Conservation (phyloP, 2,329 filamentous ascomycete species). For the Penicillium sp. region DNA sequence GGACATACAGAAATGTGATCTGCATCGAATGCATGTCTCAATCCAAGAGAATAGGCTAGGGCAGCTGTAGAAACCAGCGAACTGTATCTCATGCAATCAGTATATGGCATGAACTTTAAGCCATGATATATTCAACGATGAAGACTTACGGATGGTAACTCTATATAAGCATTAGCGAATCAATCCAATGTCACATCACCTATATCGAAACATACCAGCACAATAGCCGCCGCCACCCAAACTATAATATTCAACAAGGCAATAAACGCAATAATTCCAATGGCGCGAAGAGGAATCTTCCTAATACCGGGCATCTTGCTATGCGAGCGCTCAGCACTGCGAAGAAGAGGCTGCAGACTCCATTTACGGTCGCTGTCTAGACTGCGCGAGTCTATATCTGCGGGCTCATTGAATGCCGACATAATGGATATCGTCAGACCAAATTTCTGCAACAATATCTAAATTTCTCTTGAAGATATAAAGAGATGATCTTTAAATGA, state of each 20-base stretch:
- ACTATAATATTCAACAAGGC: constrained; percentile 55
- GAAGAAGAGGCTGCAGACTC: constrained; percentile 32
- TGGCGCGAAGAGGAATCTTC: constrained; percentile 55
- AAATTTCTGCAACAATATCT: background rate
- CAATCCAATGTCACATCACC: background rate
- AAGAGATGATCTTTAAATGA: background rate
- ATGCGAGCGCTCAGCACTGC: constrained; percentile 49
- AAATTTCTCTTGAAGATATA: background rate
- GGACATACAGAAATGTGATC: constrained; percentile 69
- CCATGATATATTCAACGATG: background rate
- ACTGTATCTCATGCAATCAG: constrained; percentile 29
- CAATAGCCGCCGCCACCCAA: constrained; percentile 58
- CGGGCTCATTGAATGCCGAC: background rate
- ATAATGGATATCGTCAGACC: background rate
- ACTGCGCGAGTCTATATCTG: constrained; percentile 8
- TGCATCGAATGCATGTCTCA: constrained; percentile 95
- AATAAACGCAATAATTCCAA: constrained; percentile 57
- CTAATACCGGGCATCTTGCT: constrained; percentile 54
- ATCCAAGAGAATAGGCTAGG: constrained; percentile 81
- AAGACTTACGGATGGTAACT: constrained; percentile 38
- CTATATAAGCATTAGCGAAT: constrained; percentile 22
- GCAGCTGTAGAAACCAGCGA: constrained; percentile 74
- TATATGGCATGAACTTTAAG: too few species aligned
- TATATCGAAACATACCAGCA: constrained; percentile 47
- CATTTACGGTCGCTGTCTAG: constrained; percentile 26